Percentiles rank a stretch among this genome's conserved stretches.
phyloP scores from a whole-genome alignment of 495 filamentous ascomycete species.

The Endocarpon pusillum region DNA sequence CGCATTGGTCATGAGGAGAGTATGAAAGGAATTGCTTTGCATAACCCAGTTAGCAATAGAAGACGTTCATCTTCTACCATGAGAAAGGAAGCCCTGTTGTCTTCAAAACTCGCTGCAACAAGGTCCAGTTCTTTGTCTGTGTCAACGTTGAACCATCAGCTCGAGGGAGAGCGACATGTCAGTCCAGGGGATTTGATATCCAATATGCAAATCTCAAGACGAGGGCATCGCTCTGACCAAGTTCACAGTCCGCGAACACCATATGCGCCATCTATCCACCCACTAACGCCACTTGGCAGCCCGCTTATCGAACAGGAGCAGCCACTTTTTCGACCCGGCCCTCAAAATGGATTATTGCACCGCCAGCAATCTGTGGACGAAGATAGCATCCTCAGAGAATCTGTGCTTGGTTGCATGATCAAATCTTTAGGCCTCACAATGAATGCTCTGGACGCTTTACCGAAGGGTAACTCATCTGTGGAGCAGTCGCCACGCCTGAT shows the following conservation, averaged over 20 bases:
- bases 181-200: slow-evolving; percentile 68
- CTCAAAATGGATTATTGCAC: slow-evolving; percentile 35
- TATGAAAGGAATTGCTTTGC: slow-evolving; percentile 86
- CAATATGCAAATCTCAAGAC: slow-evolving; percentile 57
- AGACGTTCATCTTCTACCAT: slow-evolving; percentile 57
- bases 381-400: slow-evolving; percentile 71
- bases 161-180: slow-evolving; percentile 19
- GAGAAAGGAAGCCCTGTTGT: slow-evolving; percentile 65
- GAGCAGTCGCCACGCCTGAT: slow-evolving; percentile 74
- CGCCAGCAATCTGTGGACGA: slow-evolving; percentile 68
- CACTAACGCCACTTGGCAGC: slow-evolving; percentile 22
- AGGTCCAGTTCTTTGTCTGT: slow-evolving; percentile 10
- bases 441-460: slow-evolving; percentile 40
- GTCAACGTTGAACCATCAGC: slow-evolving; percentile 1
- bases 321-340: slow-evolving; percentile 35
- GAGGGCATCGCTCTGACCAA: slow-evolving; percentile 24
- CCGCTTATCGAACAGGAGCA: slow-evolving; percentile 42
- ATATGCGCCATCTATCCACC: slow-evolving; percentile 14
- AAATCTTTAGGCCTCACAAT: slow-evolving; percentile 72
- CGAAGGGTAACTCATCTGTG: slow-evolving; percentile 49
- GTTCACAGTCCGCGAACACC: slow-evolving; percentile 3
- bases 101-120: slow-evolving; percentile 33
- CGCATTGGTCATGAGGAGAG: slow-evolving; percentile 69
- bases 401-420: slow-evolving; percentile 87
- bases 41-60: slow-evolving; percentile 58